Base-by-base conservation (phyloP, 2,329 filamentous ascomycete species). In the Colletotrichum sp. region DNA sequence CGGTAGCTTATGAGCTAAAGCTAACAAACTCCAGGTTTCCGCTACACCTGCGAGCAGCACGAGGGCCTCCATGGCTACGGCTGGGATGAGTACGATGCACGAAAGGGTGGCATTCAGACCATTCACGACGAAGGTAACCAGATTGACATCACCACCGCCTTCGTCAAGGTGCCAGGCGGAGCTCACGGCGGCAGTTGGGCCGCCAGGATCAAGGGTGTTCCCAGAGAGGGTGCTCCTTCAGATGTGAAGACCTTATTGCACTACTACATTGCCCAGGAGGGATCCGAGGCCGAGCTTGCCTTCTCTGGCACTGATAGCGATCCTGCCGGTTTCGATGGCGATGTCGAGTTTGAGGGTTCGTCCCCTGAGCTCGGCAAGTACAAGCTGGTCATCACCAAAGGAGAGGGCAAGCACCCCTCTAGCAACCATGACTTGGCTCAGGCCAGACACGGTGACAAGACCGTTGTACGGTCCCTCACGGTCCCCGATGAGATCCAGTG, bases 81-180 rank as follows among this genome's bases (percentile, higher is more conserved):
- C 77, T 99, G 97, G 97, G 96, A 99, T 81, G 95, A 98, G 83
- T 99, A 98, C 84, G 97, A 99, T 85, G 93, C 96, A 26, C 91
- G 97, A 74, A 94, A 90, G 72, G 97, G 97, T 77, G 97, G 97
- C 72, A 90, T 95, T 26, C 95, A 99, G 85, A 95, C 94, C 1
- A 96, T 99, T 76, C 95, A 98, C 82, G 97, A 99, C 84, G 93
- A 93, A 70, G 94, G 92, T 65, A 99, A 99, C 85, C 91, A 91
- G 73, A 90, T 99, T 79, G 96, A 99, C 85, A 91, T 99, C 77
- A 98, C 95, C 10, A 98, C 96, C 59, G 95, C 95, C 68, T 98
- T 99, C 85, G 92, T 98, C 82, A 99, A 99, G 86, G 90, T 98
- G 44, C 95, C 96, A 3, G 96, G 96, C 26, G 96, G 96, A 69